phyloP scores from a whole-genome alignment of 2,329 filamentous ascomycete genomes.

The Aspergillus quadricinctus region DNA sequence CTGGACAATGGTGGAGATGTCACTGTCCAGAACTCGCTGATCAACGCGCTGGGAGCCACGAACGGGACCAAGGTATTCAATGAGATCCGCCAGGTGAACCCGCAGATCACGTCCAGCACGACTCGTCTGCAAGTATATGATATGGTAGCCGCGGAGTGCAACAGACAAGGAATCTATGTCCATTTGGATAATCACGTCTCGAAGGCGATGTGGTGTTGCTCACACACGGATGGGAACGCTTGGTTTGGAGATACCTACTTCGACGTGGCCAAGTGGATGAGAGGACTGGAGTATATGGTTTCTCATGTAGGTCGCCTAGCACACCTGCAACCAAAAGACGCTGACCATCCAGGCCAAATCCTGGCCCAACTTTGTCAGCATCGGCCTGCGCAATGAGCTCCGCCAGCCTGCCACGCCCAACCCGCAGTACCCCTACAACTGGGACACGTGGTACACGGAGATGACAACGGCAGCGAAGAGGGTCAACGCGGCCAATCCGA shows the following conservation, averaged over 20 bases:
- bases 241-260: conserved; percentile 62
- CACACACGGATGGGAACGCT: conserved; percentile 51
- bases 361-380: conserved; percentile 25
- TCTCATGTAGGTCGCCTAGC: conserved; percentile 44
- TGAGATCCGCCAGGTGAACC: conserved; percentile 34
- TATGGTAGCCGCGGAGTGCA: conserved; percentile 56
- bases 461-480: conserved; percentile 38
- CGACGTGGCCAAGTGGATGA: conserved; percentile 55
- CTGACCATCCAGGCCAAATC: conserved; percentile 4
- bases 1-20: conserved; percentile 38
- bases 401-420: conserved; percentile 21
- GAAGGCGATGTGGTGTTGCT: conserved; percentile 56
- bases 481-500: conserved; percentile 42
- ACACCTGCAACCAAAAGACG: neutral
- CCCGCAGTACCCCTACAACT: conserved; percentile 36
- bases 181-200: conserved; percentile 61
- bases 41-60: conserved; percentile 36
- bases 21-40: conserved; percentile 36
- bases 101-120: conserved; percentile 34
- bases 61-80: conserved; percentile 39
- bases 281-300: conserved; percentile 59
- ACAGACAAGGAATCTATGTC: conserved; percentile 53
- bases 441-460: conserved; percentile 44
- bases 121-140: conserved; percentile 50
- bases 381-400: conserved; percentile 41